These are phyloP conservation scores for Blastomyces parvus DNA, from an alignment of 2,329 filamentous ascomycete species.

Conservation along the genomic window DNA sequence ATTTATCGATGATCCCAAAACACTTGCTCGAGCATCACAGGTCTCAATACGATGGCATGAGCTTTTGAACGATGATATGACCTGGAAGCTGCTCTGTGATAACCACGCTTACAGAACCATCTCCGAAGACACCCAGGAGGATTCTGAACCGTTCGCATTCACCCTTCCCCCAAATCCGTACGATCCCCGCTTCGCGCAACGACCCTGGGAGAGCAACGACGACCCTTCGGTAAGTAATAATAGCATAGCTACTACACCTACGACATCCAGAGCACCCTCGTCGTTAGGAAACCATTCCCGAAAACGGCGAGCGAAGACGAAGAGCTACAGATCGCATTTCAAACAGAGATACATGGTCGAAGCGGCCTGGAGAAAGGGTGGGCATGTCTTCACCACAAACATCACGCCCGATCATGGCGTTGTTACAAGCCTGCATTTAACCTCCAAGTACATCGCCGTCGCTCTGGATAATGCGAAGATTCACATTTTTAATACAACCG, in stretches of 20 bases:
- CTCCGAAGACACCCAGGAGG: constrained; percentile 37
- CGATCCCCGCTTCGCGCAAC: background rate
- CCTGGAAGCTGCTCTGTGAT: constrained; percentile 94
- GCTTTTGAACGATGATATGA: constrained; percentile 89
- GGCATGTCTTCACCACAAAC: constrained; percentile 70
- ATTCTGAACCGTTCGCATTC: constrained; percentile 27
- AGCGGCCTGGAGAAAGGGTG: constrained; percentile 89
- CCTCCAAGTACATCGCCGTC: constrained; percentile 92
- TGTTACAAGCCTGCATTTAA: constrained; percentile 89
- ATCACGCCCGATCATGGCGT: constrained; percentile 96
- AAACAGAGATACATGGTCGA: constrained; percentile 96
- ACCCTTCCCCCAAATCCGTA: constrained; percentile 4
- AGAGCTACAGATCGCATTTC: constrained; percentile 92
- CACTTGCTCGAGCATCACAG: constrained; percentile 83
- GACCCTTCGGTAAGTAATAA: background rate
- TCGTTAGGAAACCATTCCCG: constrained; percentile 17
- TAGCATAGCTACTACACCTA: background rate
- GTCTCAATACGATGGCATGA: constrained; percentile 94
- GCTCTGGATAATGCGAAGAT: constrained; percentile 97
- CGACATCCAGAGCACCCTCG: constrained; percentile 2
- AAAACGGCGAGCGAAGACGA: constrained; percentile 52
- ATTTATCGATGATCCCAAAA: constrained; percentile 94
- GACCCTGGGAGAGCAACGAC: background rate
- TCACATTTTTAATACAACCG: constrained; percentile 90
- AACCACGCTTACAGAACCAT: constrained; percentile 76